Evolutionary conservation across 768 basidiomycete species (phyloP).

Genomic region (Boletus pseudo-olivaceus): DNA sequence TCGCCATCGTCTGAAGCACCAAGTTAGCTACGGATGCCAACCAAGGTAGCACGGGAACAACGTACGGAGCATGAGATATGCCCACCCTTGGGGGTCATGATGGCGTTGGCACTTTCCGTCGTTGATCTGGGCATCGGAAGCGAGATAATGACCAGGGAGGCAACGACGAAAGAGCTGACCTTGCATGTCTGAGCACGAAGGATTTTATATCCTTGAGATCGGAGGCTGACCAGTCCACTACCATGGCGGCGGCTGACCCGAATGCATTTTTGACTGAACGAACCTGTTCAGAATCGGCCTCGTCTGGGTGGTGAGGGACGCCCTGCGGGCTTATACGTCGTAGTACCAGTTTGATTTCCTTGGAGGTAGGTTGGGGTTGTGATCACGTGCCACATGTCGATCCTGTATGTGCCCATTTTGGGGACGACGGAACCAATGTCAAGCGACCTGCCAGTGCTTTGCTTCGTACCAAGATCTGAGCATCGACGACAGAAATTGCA

Average conservation of each 20-base stretch:
- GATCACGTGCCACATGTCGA: slow-evolving; percentile 12
- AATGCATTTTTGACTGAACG: not conserved
- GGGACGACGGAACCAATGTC: not conserved
- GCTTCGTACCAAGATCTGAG: slow-evolving; percentile 15
- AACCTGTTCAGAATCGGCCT: not conserved
- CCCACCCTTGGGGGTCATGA: not conserved
- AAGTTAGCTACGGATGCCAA: not conserved
- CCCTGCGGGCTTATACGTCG: not conserved
- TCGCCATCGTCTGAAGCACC: not conserved
- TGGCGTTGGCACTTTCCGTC: not conserved
- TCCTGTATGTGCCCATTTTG: slow-evolving; percentile 4
- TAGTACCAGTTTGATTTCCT: too few relatives aligned
- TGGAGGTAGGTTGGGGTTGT: too few relatives aligned
- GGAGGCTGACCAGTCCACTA: not conserved
- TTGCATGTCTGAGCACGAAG: not conserved
- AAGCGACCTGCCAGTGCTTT: too few relatives aligned
- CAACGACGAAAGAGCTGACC: slow-evolving; percentile 1
- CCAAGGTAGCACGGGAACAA: not conserved
- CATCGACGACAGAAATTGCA: not conserved
- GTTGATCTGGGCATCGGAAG: not conserved
- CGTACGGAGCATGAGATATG: not conserved
- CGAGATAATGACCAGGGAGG: not conserved
- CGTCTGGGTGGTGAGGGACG: not conserved
- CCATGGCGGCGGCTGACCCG: not conserved
- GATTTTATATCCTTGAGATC: not conserved